These are phyloP conservation scores for Podaxis rugospora DNA, from an alignment of 768 basidiomycete species.

Conservation along the genomic window DNA sequence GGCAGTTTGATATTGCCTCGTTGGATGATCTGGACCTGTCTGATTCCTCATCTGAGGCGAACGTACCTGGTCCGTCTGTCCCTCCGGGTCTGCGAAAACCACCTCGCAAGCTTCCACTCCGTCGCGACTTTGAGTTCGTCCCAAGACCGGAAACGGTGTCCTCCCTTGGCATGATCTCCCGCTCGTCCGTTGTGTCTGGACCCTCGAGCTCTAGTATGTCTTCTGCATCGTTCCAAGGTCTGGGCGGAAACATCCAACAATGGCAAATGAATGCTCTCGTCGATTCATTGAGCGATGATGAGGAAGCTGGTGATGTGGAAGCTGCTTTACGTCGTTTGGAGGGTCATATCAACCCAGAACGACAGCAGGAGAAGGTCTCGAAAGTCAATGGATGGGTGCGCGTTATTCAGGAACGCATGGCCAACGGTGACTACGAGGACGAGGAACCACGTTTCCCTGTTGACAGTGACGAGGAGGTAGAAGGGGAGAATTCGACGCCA, in stretches of 20 bases:
- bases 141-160: constrained; percentile 65
- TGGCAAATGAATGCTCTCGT: constrained; percentile 83
- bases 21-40: constrained; percentile 81
- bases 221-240: constrained; percentile 31
- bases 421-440: constrained; percentile 57
- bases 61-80: constrained; percentile 31
- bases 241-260: constrained; percentile 55
- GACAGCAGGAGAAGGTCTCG: constrained; percentile 62
- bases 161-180: constrained; percentile 71
- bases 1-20: constrained; percentile 69
- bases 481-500: constrained; percentile 19
- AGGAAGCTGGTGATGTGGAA: constrained; percentile 75
- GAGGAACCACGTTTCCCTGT: constrained; percentile 56
- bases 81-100: constrained; percentile 53
- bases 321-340: constrained; percentile 78
- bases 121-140: constrained; percentile 80
- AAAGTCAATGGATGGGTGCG: constrained; percentile 85
- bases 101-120: constrained; percentile 59
- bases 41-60: constrained; percentile 61
- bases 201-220: constrained; percentile 38
- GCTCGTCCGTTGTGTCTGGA: constrained; percentile 53
- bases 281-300: constrained; percentile 70
- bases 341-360: constrained; percentile 76
- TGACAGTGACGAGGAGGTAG: constrained; percentile 39
- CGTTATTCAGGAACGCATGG: constrained; percentile 63